Evolutionary conservation across 1,139 yeast genomes (phyloP).

Genomic region (Saccharomyces hybrid): DNA sequence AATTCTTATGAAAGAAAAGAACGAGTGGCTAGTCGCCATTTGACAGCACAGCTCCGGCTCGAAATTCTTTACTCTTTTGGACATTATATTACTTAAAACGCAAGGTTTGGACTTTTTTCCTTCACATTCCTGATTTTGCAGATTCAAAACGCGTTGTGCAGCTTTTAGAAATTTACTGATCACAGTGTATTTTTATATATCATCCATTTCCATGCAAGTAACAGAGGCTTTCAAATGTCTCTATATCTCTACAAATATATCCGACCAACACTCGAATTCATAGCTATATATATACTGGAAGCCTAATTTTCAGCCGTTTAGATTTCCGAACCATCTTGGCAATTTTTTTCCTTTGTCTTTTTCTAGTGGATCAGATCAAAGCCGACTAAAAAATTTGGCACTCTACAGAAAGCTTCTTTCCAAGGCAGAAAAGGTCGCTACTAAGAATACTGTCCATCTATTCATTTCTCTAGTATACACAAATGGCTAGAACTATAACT

Average conservation of each 20-base stretch:
- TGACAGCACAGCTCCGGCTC: neutral
- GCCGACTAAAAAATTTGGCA: neutral
- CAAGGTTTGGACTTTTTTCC: neutral
- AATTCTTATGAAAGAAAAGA: neutral
- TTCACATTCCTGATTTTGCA: neutral
- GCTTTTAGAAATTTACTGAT: neutral
- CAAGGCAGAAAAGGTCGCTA: neutral
- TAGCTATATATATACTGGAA: neutral
- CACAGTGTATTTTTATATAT: neutral
- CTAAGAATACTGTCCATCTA: neutral
- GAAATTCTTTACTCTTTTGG: neutral
- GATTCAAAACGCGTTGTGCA: neutral
- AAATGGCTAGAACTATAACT: conserved; percentile 45
- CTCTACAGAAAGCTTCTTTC: neutral
- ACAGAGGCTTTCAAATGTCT: neutral
- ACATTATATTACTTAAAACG: neutral
- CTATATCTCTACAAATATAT: neutral
- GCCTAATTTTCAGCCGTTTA: neutral
- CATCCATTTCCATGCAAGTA: neutral
- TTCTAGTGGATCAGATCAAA: neutral
- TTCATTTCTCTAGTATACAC: neutral
- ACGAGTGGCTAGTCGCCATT: neutral
- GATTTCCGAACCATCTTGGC: neutral
- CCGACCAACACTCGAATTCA: neutral
- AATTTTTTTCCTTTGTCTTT: neutral